Conservation (phyloP, 495 filamentous ascomycete species). For the Acidomyces sp. region DNA sequence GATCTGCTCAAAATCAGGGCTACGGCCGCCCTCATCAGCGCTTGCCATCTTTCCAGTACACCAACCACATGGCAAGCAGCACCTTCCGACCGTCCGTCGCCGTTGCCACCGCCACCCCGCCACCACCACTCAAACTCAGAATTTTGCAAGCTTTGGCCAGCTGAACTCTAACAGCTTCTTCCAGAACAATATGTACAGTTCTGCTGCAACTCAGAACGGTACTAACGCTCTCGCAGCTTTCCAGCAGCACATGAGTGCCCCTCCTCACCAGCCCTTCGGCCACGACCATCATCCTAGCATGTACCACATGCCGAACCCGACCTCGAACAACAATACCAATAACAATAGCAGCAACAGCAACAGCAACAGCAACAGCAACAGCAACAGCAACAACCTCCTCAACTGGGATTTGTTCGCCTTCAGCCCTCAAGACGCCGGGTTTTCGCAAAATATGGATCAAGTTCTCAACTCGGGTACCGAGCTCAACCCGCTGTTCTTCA, state of each 20-base stretch:
- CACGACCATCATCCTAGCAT: not conserved
- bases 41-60: not conserved
- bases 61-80: not conserved
- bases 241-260: constrained; percentile 5
- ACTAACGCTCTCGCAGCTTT: constrained; percentile 1
- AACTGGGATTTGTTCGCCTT: constrained; percentile 2
- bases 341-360: not conserved
- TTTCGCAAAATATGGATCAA: not conserved
- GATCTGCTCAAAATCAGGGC: not conserved
- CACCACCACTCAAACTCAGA: not conserved
- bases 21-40: constrained; percentile 3
- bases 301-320: constrained; percentile 1
- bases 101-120: not conserved
- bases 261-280: not conserved
- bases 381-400: not conserved
- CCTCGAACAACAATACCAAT: too few species aligned
- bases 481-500: constrained; percentile 16
- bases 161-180: constrained; percentile 8
- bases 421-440: not conserved
- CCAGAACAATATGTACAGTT: constrained; percentile 5
- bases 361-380: not conserved
- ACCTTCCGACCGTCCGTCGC: not conserved
- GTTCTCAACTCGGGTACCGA: constrained; percentile 1
- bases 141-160: constrained; percentile 11
- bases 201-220: too few species aligned